Evolutionary conservation across 805 yeast species (phyloP).

Genomic region (Lipomyces sp.): DNA sequence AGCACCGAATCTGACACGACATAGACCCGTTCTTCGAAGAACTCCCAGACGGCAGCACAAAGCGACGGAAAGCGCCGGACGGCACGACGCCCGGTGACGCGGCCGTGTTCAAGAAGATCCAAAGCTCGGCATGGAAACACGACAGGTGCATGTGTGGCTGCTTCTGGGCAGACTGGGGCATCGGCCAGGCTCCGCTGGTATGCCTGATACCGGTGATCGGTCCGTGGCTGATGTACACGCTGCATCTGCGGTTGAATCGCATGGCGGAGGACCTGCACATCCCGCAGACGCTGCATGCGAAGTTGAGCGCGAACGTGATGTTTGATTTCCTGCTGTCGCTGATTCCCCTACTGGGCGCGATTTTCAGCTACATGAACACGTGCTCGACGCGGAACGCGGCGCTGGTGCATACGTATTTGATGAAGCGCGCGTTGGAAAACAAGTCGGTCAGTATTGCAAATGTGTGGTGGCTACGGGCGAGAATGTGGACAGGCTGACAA

Average conservation of each 20-base stretch:
- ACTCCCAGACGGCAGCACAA: conserved; percentile 49
- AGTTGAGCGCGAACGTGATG: conserved; percentile 71
- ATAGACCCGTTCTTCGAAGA: conserved; percentile 61
- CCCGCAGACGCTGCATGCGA: conserved; percentile 58
- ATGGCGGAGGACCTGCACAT: conserved; percentile 58
- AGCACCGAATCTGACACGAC: background rate
- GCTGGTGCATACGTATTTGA: conserved; percentile 54
- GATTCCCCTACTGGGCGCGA: conserved; percentile 75
- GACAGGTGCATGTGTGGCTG: conserved; percentile 82
- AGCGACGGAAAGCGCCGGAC: conserved; percentile 58
- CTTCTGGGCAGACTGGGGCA: conserved; percentile 43
- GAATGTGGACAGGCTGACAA: background rate
- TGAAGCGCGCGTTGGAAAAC: conserved; percentile 30
- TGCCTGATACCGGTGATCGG: conserved; percentile 79
- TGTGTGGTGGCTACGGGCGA: too few relatives aligned
- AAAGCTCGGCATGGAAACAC: conserved; percentile 78
- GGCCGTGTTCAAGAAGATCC: conserved; percentile 69
- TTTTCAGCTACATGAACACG: conserved; percentile 76
- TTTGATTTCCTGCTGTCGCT: conserved; percentile 72
- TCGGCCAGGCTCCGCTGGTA: conserved; percentile 33
- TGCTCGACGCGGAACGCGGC: conserved; percentile 91
- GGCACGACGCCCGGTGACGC: conserved; percentile 57
- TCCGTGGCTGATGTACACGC: conserved; percentile 72
- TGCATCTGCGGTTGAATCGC: conserved; percentile 65
- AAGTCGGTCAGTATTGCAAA: conserved; percentile 22